Base-by-base conservation (phyloP, 2,329 filamentous ascomycete genomes). In the Fusarium sp. region DNA sequence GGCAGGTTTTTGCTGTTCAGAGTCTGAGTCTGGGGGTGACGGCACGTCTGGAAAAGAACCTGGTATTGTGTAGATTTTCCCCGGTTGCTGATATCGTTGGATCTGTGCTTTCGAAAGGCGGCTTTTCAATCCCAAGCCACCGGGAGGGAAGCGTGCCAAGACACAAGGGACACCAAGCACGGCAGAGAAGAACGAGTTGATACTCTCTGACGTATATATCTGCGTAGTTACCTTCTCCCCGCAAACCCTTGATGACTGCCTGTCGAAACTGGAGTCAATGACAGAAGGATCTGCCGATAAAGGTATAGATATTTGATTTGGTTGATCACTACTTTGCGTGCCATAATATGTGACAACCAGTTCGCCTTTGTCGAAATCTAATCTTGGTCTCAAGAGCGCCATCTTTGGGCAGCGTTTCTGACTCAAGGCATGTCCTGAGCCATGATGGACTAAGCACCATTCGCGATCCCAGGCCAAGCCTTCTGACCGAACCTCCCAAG, bases 401-500 rank as follows among this genome's bases (percentile, higher is more conserved):
- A 99, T 98, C 33, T 85, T 88, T 4, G 94, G 93, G 76, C 96
- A 91, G 68, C 90, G 86, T 80, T 98, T 99, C 79, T 98, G 95
- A 76, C 89, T 97, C 55, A 99, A 83, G 8, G 92, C 93, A 72
- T 91, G 89, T 1, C 93, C 92, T 2, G 94, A 97, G 42, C 93
- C 94, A 75, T 90, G 88, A 77, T 98, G 94, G 16, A 99, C 85
- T 21, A 99, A 83, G 80, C 95, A 98, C 95, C 96, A 99, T 82
- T 98, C 95, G 65, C 96, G 87, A 78, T 99, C 96, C 94, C 95
- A 98, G 11, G 90, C 92, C 4, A 99, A 84, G 0, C 96, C 96
- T 80, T 98, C 94, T 10, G 87, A 84, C 57, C 87, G 88, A 21
- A 98, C 85, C 72, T 92, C 89, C 96, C 96, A 99, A 16, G 84